phyloP scores from a whole-genome alignment of 352 stramenopile genomes.

The Pythium myriotylum region DNA sequence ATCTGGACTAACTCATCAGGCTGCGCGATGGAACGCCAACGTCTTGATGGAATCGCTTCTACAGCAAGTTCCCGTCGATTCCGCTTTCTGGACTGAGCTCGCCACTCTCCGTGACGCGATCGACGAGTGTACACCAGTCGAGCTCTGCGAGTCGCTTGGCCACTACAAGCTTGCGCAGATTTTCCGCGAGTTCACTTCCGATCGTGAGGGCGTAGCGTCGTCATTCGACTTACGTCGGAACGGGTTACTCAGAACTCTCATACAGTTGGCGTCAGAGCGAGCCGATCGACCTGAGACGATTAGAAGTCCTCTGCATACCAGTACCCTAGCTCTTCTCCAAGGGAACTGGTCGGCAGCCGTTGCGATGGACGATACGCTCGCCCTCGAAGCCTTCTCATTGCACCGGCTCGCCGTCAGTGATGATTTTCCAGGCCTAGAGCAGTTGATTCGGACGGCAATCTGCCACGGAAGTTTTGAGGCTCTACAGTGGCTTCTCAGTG shows the following conservation, averaged over 20 bases:
- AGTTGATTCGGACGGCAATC: conserved; percentile 35
- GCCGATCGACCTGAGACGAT: background rate
- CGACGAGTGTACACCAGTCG: conserved; percentile 31
- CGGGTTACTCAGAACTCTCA: conserved; percentile 8
- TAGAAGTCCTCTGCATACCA: background rate
- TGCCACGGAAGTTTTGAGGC: conserved; percentile 33
- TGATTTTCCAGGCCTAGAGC: too few relatives aligned
- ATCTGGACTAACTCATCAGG: conserved; percentile 16
- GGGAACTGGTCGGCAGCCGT: conserved; percentile 14
- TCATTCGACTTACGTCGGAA: background rate
- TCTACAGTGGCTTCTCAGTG: conserved; percentile 43
- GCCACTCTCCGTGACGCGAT: background rate
- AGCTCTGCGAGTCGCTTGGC: conserved; percentile 32
- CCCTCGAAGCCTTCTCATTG: background rate
- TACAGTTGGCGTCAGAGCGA: conserved; percentile 4
- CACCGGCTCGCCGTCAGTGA: background rate
- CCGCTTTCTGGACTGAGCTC: background rate
- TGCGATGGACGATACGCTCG: conserved; percentile 1
- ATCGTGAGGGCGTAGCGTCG: too few relatives aligned
- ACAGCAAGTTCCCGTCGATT: background rate
- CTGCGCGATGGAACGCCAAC: conserved; percentile 44
- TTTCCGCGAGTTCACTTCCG: background rate
- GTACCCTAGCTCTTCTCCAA: background rate
- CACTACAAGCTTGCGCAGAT: conserved; percentile 15
- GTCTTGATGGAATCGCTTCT: conserved; percentile 10